Evolutionary conservation across 345 rosid species (phyloP).

Genomic region (Murraya paniculata): DNA sequence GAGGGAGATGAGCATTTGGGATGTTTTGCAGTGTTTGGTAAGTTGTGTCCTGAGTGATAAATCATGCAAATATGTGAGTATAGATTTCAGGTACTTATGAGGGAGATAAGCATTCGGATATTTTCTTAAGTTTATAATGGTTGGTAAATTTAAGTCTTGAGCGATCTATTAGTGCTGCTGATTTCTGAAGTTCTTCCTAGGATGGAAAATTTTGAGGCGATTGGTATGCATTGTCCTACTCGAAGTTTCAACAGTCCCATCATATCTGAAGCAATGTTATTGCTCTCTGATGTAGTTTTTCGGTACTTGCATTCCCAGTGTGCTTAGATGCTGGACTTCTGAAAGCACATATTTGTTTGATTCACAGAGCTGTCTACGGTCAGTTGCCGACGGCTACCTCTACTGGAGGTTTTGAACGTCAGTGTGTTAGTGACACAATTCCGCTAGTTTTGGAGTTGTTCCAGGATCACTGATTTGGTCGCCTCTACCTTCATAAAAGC

Average conservation of each 20-base stretch:
- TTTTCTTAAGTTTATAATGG: not conserved
- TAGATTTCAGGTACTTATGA: not conserved
- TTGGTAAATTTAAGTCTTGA: not conserved
- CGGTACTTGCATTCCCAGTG: not conserved
- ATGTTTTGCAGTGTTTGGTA: not conserved
- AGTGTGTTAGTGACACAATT: not conserved
- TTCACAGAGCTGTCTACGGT: not conserved
- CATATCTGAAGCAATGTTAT: not conserved
- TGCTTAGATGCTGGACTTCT: not conserved
- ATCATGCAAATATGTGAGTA: not conserved
- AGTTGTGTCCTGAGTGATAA: not conserved
- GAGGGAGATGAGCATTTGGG: not conserved
- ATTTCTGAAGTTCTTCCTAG: not conserved
- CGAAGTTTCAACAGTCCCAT: not conserved
- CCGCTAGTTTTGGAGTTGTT: not conserved
- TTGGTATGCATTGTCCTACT: not conserved
- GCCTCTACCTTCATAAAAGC: not conserved
- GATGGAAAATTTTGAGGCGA: not conserved
- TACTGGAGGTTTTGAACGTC: not conserved
- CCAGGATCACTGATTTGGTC: not conserved
- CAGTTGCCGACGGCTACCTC: not conserved
- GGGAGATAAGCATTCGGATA: not conserved
- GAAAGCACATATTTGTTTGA: not conserved
- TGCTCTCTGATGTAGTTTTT: slow-evolving; percentile 2
- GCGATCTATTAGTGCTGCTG: not conserved